These are phyloP conservation scores for Rhodotorula toruloides DNA, from an alignment of 768 basidiomycete species.

Conservation along the genomic window DNA sequence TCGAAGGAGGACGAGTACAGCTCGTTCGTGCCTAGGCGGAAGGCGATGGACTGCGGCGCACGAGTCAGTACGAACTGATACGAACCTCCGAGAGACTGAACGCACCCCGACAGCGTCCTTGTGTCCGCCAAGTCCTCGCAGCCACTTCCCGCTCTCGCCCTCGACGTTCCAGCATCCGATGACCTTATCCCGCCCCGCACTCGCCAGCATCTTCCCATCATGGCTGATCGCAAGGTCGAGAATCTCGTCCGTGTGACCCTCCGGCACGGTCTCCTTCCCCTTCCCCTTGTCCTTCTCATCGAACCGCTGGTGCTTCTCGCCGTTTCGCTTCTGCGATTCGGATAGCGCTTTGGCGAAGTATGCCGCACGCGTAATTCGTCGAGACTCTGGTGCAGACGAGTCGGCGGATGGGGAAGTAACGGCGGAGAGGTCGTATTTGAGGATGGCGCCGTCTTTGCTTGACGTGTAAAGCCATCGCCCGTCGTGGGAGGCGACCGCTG, in stretches of 20 bases:
- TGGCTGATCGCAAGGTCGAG: slow-evolving; percentile 73
- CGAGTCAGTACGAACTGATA: not conserved
- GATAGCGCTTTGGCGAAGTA: slow-evolving; percentile 39
- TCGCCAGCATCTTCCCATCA: slow-evolving; percentile 78
- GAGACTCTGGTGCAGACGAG: not conserved
- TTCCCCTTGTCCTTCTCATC: slow-evolving; percentile 48
- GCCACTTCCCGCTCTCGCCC: slow-evolving; percentile 58
- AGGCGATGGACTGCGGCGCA: slow-evolving; percentile 57
- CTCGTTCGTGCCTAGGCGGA: slow-evolving; percentile 69
- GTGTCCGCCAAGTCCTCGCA: slow-evolving; percentile 73
- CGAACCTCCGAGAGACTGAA: slow-evolving; percentile 26
- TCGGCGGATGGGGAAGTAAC: slow-evolving; percentile 54
- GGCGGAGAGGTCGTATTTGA: slow-evolving; percentile 66
- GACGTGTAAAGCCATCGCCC: slow-evolving; percentile 74
- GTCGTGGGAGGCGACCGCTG: slow-evolving; percentile 69
- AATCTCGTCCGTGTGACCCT: slow-evolving; percentile 83
- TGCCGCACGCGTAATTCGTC: slow-evolving; percentile 40
- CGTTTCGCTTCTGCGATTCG: slow-evolving; percentile 22
- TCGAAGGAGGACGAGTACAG: slow-evolving; percentile 75
- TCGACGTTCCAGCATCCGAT: slow-evolving; percentile 77
- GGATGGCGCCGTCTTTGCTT: slow-evolving; percentile 83
- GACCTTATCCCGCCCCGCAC: slow-evolving; percentile 75
- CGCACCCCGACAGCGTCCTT: slow-evolving; percentile 65
- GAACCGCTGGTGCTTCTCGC: slow-evolving; percentile 20
- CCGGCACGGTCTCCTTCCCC: slow-evolving; percentile 48